Base-by-base conservation (phyloP, 352 stramenopile genomes). In the Phytophthora quininea region DNA sequence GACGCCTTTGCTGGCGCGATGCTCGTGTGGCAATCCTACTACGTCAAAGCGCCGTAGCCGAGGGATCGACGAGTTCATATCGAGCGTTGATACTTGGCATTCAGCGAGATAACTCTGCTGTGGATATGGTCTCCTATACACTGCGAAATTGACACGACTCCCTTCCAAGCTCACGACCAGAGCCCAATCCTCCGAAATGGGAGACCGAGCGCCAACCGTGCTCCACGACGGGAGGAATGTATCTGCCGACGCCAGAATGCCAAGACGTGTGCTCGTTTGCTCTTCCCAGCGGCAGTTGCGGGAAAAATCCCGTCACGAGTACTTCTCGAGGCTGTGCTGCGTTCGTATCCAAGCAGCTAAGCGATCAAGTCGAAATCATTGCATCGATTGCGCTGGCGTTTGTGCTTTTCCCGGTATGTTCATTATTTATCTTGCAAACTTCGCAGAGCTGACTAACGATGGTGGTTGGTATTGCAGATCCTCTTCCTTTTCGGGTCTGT, bases 11-110 rank as follows among this genome's bases (percentile, higher is more conserved):
- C 77, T 0, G 84, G 86, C 47, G 73, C 77, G 33, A 76, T 80
- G 52, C 69, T 94, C 14, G 84, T 90, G 32, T 94, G 86, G 86
- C 82, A 92, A 48, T 78, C 80, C 19, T 94, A 92, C 62, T 92
- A 90, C 62, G 54, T 64, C 29, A 74, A 79, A 91, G 82, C 56
- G 43, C 79, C 24, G 59, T 55, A 30, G 58, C 58, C 3, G 66
- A 65, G 52, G 52, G 29, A 2, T 30, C 61, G 3, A 40, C 56
- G 1, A 54, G 56, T 40, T 77, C 76, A 8, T 84, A 86, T 32
- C 79, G 82, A 24, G 69, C 82, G 6, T 79, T 82, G 72, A 67
- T 93, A 35, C 72, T 92, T 42, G 79, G 64, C 19, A 55, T 93
- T 10, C 79, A 93, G 58, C 80, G 83, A 49, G 73, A 77, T 8